Evolutionary conservation across 192 early-diverging fungal genomes (phyloP), one percentile per base, ranked within the genome.

Genomic region (Podila verticillata): DNA sequence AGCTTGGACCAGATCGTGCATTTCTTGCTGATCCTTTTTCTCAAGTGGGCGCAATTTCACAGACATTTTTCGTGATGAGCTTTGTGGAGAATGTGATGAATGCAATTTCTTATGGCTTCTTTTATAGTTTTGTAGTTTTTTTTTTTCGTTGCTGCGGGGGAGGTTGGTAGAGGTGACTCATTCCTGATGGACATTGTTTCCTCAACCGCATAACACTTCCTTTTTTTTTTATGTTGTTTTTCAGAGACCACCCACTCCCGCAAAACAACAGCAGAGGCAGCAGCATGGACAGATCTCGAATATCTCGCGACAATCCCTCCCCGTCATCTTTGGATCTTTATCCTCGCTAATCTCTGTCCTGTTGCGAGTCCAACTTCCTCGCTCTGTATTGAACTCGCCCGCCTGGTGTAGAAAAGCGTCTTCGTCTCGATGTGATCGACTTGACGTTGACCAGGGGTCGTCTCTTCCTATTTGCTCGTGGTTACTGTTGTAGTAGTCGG

Each of bases 1-100:
- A 15, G 63, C 70, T 2, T 72, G 66, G 15, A 80, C 34, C 4
- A 80, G 17, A 17, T 72, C 24, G 7, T 66, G 69, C n/a, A 80
- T 56, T 35, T 6, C 51, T 8, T 68, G 60, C 54, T 80, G 77
- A 60, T 80, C 77, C n/a, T 20, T 22, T 58, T 35, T 57, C 51
- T 72, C 44, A n/a, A 80, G 64, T 66, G 51, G n/a, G 34, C 77
- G 69, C 67, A 80, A 72, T 36, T 10, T 61, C 29, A 61, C 30
- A n/a, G 66, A n/a, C 66, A 71, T 63, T 26, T 32, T 48, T 44
- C 0, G 19, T 48, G 34, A 44, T 15, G 39, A 44, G 36, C 36
- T 39, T 28, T 13, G n/a, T 0, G 17, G 34, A 63, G 20, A n/a
- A 63, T 31, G n/a, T 35, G 39, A 60, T 60, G 58, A 60, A 60